Conservation (phyloP, 768 basidiomycete species). For the Aureoboletus auriporus region DNA sequence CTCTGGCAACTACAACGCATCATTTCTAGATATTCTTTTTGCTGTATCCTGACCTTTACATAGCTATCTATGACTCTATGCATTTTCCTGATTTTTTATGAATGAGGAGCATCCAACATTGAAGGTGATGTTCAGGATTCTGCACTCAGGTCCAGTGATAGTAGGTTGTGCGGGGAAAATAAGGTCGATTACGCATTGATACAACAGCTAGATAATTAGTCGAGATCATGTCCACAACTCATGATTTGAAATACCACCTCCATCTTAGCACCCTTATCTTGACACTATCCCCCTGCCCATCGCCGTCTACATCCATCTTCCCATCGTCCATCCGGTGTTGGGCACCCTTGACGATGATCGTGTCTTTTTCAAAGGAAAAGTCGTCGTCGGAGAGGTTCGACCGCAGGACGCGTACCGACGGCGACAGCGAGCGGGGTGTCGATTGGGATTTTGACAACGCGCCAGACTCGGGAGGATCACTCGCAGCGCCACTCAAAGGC, state of each 20-base stretch:
- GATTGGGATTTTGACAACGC: background rate
- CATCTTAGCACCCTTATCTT: conserved; percentile 26
- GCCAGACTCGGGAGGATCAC: conserved; percentile 4
- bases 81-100: too few relatives aligned
- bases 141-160: too few relatives aligned
- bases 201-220: conserved; percentile 11
- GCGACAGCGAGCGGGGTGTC: background rate
- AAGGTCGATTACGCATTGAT: background rate
- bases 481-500: background rate
- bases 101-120: too few relatives aligned
- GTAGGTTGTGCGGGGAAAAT: background rate
- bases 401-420: conserved; percentile 9
- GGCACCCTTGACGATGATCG: conserved; percentile 12
- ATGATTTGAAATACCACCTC: conserved; percentile 18
- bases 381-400: conserved; percentile 16
- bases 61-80: too few relatives aligned
- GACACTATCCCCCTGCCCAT: conserved; percentile 5
- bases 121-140: too few relatives aligned
- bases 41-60: too few relatives aligned
- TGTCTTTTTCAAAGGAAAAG: conserved; percentile 21
- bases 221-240: conserved; percentile 7
- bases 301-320: conserved; percentile 12
- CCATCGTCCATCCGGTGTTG: conserved; percentile 2
- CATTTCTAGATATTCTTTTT: too few relatives aligned
- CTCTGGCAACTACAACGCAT: too few relatives aligned